These are phyloP conservation scores for Trametes coccinea DNA, from an alignment of 768 basidiomycete genomes.

Conservation along the genomic window DNA sequence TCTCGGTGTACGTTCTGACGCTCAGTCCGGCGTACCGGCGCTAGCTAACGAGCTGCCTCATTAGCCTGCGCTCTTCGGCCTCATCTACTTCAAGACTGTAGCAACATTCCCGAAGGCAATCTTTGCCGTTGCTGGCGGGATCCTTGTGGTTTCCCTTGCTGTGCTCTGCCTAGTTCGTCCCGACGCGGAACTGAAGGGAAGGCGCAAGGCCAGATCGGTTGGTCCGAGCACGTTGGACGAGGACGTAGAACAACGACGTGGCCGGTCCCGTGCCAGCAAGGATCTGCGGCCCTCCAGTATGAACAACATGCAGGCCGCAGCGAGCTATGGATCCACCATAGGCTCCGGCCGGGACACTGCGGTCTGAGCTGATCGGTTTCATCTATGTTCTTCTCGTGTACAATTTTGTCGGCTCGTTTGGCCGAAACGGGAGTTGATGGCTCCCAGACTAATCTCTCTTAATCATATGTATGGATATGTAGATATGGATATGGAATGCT, in stretches of 20 bases:
- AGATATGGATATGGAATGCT: no score
- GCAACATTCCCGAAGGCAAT: conserved; percentile 66
- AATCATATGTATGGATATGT: no score
- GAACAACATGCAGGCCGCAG: not conserved
- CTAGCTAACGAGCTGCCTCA: not conserved
- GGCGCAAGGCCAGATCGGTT: conserved; percentile 21
- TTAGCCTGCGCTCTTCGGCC: conserved; percentile 70
- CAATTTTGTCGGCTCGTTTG: no score
- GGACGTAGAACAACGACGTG: conserved; percentile 32
- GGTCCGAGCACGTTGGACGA: conserved; percentile 12
- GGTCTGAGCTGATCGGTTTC: no score
- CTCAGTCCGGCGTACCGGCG: conserved; percentile 1
- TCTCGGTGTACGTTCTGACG: conserved; percentile 39
- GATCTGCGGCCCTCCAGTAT: conserved; percentile 29
- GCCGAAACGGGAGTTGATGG: no score
- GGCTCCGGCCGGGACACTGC: not conserved
- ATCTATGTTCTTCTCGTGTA: no score
- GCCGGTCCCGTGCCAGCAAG: conserved; percentile 39
- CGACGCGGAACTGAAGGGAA: conserved; percentile 26
- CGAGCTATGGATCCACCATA: conserved; percentile 9
- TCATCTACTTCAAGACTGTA: conserved; percentile 66
- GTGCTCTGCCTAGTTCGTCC: conserved; percentile 47
- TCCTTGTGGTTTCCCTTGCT: conserved; percentile 52
- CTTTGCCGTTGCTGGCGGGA: conserved; percentile 57
- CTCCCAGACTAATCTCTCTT: no score